Percentiles rank a stretch among this genome's conserved stretches.
Conservation (phyloP, 108 stramenopile species). For the Conticribra guillardii region DNA sequence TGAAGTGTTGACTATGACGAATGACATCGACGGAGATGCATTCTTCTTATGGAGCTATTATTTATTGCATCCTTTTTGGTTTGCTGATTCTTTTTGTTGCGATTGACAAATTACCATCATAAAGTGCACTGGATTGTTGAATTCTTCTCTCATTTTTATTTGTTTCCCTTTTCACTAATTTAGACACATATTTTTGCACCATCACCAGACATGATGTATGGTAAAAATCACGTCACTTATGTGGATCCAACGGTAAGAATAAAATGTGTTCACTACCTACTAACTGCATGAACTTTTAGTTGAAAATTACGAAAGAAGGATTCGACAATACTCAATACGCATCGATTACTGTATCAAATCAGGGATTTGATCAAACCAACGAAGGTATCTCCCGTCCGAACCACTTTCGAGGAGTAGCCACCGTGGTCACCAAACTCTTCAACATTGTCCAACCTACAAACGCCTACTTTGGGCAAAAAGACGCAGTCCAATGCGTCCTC, state of each 20-base stretch:
- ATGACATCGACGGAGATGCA: no score
- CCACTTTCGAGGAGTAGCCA: conserved; percentile 97
- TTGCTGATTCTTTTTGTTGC: no score
- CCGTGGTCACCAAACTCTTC: conserved; percentile 97
- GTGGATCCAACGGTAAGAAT: conserved; percentile 64
- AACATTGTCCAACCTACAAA: conserved; percentile 92
- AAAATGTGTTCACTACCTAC: background rate
- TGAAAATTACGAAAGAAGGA: no score
- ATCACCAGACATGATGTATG: conserved; percentile 70
- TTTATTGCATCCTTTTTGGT: background rate
- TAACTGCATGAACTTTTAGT: background rate
- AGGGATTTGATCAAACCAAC: conserved; percentile 81
- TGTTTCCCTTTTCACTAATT: background rate
- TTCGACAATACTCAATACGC: conserved; percentile 20
- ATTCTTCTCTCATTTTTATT: background rate
- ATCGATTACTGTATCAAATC: background rate
- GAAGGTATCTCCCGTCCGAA: conserved; percentile 89
- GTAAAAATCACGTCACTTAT: conserved; percentile 71
- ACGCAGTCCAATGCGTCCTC: conserved; percentile 94
- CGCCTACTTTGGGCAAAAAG: conserved; percentile 99
- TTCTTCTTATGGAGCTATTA: background rate
- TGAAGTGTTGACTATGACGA: no score
- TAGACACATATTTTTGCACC: conserved; percentile 86
- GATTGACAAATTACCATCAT: no score
- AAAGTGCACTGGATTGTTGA: no score